Conservation (phyloP, 2,329 filamentous ascomycete species). For the Penicillium sp. region DNA sequence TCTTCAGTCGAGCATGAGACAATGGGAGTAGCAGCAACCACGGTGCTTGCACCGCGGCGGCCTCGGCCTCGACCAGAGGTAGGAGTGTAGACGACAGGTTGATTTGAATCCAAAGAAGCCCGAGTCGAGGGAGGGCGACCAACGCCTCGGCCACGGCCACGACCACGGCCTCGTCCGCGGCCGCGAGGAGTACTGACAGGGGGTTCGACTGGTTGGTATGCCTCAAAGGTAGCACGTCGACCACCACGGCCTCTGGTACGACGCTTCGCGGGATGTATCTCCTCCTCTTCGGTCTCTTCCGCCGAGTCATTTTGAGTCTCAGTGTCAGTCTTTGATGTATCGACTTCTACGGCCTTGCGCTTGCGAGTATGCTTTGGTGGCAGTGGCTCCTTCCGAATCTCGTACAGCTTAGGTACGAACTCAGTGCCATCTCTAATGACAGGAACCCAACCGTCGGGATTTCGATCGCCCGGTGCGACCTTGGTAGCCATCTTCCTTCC, state of each 20-base stretch:
- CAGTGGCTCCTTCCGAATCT: constrained; percentile 29
- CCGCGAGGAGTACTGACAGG: constrained; percentile 13
- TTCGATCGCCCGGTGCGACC: constrained; percentile 35
- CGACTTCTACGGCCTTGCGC: constrained; percentile 38
- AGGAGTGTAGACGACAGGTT: constrained; percentile 13
- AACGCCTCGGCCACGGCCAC: constrained; percentile 31
- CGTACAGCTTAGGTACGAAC: constrained; percentile 36
- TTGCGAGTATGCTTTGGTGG: constrained; percentile 35
- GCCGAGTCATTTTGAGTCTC: constrained; percentile 29
- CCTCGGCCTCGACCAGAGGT: constrained; percentile 23
- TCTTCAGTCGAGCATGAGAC: constrained; percentile 14
- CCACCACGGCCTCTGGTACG: constrained; percentile 32
- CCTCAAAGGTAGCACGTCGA: constrained; percentile 23
- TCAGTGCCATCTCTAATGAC: constrained; percentile 38
- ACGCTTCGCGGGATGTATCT: constrained; percentile 26
- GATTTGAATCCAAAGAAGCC: constrained; percentile 20
- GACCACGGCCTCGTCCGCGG: constrained; percentile 24
- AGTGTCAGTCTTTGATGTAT: constrained; percentile 28
- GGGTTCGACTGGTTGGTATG: constrained; percentile 21
- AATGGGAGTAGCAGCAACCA: constrained; percentile 10
- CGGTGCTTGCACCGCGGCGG: constrained; percentile 20
- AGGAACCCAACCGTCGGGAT: constrained; percentile 43
- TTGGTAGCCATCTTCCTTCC: constrained; percentile 40
- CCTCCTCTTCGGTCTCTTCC: constrained; percentile 31
- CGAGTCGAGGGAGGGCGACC: constrained; percentile 22